phyloP scores from a whole-genome alignment of 176 grass and related monocot genomes.

The Lolium rigidum region DNA sequence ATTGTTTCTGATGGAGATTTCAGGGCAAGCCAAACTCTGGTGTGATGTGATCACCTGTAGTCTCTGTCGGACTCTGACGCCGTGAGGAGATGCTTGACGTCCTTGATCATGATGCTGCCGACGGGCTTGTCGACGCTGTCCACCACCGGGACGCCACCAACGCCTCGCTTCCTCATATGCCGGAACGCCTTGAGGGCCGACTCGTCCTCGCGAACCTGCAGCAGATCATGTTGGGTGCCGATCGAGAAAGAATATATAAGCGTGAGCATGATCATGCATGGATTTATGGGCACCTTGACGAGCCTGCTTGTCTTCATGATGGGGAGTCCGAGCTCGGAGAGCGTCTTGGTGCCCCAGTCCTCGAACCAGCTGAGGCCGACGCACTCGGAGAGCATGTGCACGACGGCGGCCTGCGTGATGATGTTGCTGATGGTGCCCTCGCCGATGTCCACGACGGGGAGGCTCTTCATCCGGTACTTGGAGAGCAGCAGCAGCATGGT shows the following conservation, averaged over 20 bases:
- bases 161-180: conserved; percentile 78
- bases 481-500: conserved; percentile 94
- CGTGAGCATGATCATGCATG: too few relatives aligned
- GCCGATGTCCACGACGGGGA: conserved; percentile 89
- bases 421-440: conserved; percentile 92
- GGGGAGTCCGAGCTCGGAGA: conserved; percentile 80
- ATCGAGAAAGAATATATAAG: too few relatives aligned
- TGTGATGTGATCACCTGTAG: conserved; percentile 60
- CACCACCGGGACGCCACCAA: conserved; percentile 89
- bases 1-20: not conserved
- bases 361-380: conserved; percentile 92
- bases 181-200: conserved; percentile 89
- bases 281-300: conserved; percentile 59
- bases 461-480: conserved; percentile 98
- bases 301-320: conserved; percentile 65
- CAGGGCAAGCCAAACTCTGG: not conserved
- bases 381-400: conserved; percentile 98
- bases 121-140: conserved; percentile 61
- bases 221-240: not conserved
- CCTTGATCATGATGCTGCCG: conserved; percentile 96
- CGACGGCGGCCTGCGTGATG: conserved; percentile 78
- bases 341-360: conserved; percentile 87
- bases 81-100: conserved; percentile 89
- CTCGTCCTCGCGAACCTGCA: conserved; percentile 83
- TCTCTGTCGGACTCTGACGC: conserved; percentile 75